Evolutionary conservation across 345 rosid genomes (phyloP).

Genomic region (Lumnitzera racemosa): DNA sequence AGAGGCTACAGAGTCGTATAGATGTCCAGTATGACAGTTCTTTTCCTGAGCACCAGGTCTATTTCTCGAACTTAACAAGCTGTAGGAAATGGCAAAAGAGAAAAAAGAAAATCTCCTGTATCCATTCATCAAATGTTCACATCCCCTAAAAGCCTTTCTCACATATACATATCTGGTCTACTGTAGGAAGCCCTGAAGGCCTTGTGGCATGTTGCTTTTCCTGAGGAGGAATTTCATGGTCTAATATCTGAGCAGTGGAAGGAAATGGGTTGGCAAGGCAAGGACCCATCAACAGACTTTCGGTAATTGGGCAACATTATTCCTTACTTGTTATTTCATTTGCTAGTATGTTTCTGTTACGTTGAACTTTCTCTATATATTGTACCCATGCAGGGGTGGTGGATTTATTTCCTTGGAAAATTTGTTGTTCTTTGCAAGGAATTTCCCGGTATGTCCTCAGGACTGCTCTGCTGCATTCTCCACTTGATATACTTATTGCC

Average conservation of each 20-base stretch:
- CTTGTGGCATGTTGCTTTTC: conserved; percentile 87
- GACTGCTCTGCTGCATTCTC: conserved; percentile 6
- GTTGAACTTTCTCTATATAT: background rate
- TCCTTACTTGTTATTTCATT: background rate
- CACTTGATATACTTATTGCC: background rate
- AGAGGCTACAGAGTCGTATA: conserved; percentile 72
- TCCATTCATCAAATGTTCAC: background rate
- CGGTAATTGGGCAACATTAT: conserved; percentile 33
- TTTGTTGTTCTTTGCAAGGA: conserved; percentile 75
- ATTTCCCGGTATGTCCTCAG: conserved; percentile 54
- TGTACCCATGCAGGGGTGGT: conserved; percentile 67
- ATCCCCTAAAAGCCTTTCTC: background rate
- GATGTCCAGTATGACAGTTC: conserved; percentile 92
- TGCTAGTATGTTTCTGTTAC: background rate
- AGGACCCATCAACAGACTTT: conserved; percentile 99
- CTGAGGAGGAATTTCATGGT: conserved; percentile 79
- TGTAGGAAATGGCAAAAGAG: background rate
- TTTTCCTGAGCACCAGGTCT: conserved; percentile 71
- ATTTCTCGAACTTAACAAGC: background rate
- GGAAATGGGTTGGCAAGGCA: conserved; percentile 99
- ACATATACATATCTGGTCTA: conserved; percentile 15
- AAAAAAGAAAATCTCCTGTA: background rate
- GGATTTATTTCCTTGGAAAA: conserved; percentile 99
- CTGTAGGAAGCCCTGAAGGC: conserved; percentile 79
- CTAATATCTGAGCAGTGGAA: conserved; percentile 99